Percentiles rank a stretch among this genome's conserved stretches.
Evolutionary conservation across 23 red algal genomes (phyloP).

Genomic region (Gracilaria caudata): DNA sequence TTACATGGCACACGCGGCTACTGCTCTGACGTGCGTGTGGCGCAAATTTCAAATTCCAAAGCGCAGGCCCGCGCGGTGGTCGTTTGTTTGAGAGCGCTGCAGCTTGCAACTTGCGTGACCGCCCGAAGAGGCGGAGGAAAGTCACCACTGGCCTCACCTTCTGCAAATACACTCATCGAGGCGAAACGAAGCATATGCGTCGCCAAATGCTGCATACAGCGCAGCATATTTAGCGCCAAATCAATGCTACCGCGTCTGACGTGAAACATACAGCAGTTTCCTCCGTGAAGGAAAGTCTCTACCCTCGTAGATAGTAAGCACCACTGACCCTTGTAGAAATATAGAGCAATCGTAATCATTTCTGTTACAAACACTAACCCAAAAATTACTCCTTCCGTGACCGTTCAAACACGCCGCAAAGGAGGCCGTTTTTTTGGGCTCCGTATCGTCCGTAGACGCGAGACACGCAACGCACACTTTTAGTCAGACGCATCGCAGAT

Average conservation of each 20-base stretch:
- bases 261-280: background rate
- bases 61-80: background rate
- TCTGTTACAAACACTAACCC: background rate
- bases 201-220: background rate
- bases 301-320: conserved; percentile 6
- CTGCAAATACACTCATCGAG: background rate
- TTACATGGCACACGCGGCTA: background rate
- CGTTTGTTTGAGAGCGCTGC: background rate
- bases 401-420: background rate
- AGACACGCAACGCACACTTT: background rate
- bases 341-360: background rate
- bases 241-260: background rate
- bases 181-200: background rate
- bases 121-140: no score
- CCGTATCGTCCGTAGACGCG: background rate
- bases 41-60: conserved; percentile 11
- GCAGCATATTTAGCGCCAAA: background rate
- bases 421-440: background rate
- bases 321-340: conserved; percentile 22
- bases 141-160: no score
- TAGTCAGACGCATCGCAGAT: conserved; percentile 87
- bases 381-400: background rate
- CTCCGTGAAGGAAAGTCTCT: background rate
- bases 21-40: background rate
- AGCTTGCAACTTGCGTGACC: background rate